Percentiles rank a stretch among this genome's conserved stretches.
phyloP scores from a whole-genome alignment of 148 eudicot genomes.

The Rhododendron williamsianum region DNA sequence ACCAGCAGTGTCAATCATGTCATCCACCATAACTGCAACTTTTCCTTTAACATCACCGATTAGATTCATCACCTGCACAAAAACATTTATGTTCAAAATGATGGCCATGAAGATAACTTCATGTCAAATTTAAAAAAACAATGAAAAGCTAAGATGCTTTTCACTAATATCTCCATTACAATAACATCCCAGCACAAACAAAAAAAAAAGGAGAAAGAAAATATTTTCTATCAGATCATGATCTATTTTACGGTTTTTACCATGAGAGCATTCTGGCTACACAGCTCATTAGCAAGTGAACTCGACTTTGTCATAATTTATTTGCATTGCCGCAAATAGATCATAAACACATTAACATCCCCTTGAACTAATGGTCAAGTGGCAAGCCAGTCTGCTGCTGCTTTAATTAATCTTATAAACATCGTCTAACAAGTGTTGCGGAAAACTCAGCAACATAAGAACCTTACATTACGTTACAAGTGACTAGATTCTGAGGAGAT shows the following conservation, averaged over 20 bases:
- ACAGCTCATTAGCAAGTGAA: not conserved
- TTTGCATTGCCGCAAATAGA: not conserved
- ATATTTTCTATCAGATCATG: not conserved
- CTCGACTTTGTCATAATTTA: not conserved
- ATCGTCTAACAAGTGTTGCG: not conserved
- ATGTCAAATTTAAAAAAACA: not conserved
- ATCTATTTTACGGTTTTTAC: not conserved
- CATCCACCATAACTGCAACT: constrained; percentile 97
- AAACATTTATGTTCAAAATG: not conserved
- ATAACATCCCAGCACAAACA: not conserved
- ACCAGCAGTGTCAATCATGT: constrained; percentile 99
- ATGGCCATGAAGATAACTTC: constrained; percentile 4
- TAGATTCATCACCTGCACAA: constrained; percentile 81
- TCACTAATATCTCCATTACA: not conserved
- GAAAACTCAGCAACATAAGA: not conserved
- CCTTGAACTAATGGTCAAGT: not conserved
- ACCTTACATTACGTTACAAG: not conserved
- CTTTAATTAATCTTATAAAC: not conserved
- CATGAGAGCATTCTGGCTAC: no score
- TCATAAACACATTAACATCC: not conserved
- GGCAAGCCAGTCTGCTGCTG: not conserved
- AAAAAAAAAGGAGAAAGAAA: not conserved
- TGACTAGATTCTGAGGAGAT: not conserved
- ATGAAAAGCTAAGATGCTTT: not conserved
- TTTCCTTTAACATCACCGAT: constrained; percentile 96